Base-by-base conservation (phyloP, 768 basidiomycete species). In the Pleurotus giganteus region DNA sequence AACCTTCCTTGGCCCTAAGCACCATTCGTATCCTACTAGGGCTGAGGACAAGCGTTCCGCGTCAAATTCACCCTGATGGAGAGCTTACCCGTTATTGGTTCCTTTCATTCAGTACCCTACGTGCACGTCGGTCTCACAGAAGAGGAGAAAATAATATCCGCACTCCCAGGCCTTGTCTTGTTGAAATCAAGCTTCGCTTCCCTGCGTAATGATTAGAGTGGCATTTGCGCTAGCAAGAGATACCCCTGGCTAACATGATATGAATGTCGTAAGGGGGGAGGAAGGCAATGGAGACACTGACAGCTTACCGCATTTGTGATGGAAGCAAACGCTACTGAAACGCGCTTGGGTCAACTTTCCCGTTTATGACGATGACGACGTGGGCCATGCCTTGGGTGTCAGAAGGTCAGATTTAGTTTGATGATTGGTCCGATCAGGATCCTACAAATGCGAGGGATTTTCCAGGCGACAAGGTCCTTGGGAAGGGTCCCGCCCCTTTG, bases 381-480 rank as follows among this genome's bases (percentile, higher is more conserved):
- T 19, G 32, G 21, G 34, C 34, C 49, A 39, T 39, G 31, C 29
- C 31, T n/a, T n/a, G 19, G 41, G 19, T 43, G 41, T 43, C 41
- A 15, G 41, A 13, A 8, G 26, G 44, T 23, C n/a, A 45, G 44
- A 45, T 45, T 26, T 45, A 27, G 44, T 45, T 45, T 45, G 19
- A 45, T 45, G 44, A 45, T 45, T 24, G 8, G 27, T 45, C 44
- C 44, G 44, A 28, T 45, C 44, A 45, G 26, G 12, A 24, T 17
- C 12, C 9, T 11, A 13, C 4, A 26, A 5, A 45, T 11, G 8
- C 6, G 17, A 12, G 21, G 9, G 44, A 17, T 13, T 24, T 45
- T 45, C 44, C 44, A 45, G 15, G 39, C 39, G 26, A 50, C 28
- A n/a, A 17, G 49, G 17, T 28, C 32, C 49, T 51, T 51, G 49